These are phyloP conservation scores for Malassezia brasiliensis DNA, from an alignment of 1,284 basidiomycete species.

Conservation along the genomic window DNA sequence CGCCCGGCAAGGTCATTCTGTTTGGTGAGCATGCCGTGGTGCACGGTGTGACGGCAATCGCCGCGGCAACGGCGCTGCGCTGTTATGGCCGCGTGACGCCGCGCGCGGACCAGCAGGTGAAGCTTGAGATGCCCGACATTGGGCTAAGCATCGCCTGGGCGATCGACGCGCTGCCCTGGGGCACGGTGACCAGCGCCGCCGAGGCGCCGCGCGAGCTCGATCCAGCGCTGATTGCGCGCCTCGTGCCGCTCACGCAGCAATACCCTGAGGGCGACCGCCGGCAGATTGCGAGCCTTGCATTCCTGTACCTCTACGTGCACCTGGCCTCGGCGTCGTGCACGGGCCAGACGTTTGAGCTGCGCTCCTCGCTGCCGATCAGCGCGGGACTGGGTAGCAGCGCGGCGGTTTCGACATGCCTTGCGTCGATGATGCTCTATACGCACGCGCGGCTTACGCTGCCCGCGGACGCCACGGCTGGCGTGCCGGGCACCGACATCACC, in stretches of 20 bases:
- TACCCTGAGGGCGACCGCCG: conserved; percentile 36
- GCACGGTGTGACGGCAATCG: conserved; percentile 90
- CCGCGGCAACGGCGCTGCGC: conserved; percentile 84
- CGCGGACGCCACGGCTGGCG: neutral
- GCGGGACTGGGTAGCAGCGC: conserved; percentile 96
- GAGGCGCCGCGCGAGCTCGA: conserved; percentile 48
- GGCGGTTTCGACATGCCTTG: conserved; percentile 78
- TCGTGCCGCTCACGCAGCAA: conserved; percentile 30
- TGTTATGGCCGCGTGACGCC: conserved; percentile 79
- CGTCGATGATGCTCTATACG: conserved; percentile 62
- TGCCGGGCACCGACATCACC: conserved; percentile 54
- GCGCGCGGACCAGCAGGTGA: conserved; percentile 64
- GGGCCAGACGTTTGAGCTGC: conserved; percentile 67
- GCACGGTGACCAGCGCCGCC: conserved; percentile 51
- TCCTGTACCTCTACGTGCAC: conserved; percentile 88
- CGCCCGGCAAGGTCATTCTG: conserved; percentile 94
- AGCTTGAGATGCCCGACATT: conserved; percentile 71
- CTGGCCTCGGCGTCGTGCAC: conserved; percentile 58
- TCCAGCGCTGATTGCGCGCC: conserved; percentile 18
- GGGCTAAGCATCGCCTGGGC: conserved; percentile 74
- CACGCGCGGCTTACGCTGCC: conserved; percentile 54
- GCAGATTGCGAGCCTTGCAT: conserved; percentile 65
- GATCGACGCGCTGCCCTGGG: conserved; percentile 71
- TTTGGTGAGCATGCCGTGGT: conserved; percentile 99
- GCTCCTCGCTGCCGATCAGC: conserved; percentile 93